A percentile compares a stretch with the other conserved stretches of the same genome.
phyloP scores from a whole-genome alignment of 768 basidiomycete species.

The Boletus sp. region DNA sequence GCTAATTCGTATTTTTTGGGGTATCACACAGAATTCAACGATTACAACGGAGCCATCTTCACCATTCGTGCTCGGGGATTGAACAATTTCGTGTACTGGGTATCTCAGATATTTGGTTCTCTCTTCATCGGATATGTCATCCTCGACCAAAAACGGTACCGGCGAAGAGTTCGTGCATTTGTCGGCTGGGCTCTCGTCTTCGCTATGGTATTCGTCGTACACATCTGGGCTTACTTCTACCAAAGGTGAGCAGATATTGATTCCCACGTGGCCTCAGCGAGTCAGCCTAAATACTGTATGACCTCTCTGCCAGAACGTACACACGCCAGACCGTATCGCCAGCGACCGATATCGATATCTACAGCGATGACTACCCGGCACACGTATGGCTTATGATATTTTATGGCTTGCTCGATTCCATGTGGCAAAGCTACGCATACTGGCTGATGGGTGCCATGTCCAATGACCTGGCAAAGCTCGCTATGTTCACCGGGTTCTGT shows the following conservation, averaged over 20 bases:
- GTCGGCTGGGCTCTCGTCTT: slow-evolving; percentile 65
- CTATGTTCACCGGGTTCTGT: slow-evolving; percentile 83
- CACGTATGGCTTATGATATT: slow-evolving; percentile 67
- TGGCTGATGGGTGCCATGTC: slow-evolving; percentile 89
- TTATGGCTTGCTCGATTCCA: slow-evolving; percentile 74
- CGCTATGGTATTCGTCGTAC: slow-evolving; percentile 62
- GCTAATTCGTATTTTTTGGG: not conserved
- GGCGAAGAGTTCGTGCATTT: slow-evolving; percentile 68
- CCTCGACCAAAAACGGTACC: slow-evolving; percentile 55
- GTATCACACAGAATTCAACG: slow-evolving; percentile 64
- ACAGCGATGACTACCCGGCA: slow-evolving; percentile 50
- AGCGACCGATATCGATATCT: slow-evolving; percentile 52
- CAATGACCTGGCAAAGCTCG: slow-evolving; percentile 74
- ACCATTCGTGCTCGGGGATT: slow-evolving; percentile 75
- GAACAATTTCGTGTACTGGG: slow-evolving; percentile 80
- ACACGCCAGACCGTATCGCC: slow-evolving; percentile 49
- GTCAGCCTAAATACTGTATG: not conserved
- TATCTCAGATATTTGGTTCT: slow-evolving; percentile 73
- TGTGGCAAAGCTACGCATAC: slow-evolving; percentile 84
- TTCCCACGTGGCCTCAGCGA: not conserved
- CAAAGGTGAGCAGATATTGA: slow-evolving; percentile 48
- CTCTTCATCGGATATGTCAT: slow-evolving; percentile 61
- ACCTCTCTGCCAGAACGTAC: slow-evolving; percentile 35
- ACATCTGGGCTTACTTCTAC: slow-evolving; percentile 78
- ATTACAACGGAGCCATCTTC: slow-evolving; percentile 74